A percentile compares a stretch with the other conserved stretches of the same genome.
Evolutionary conservation across 805 yeast species (phyloP).

Genomic region (Starmerella khaoyaiensis): DNA sequence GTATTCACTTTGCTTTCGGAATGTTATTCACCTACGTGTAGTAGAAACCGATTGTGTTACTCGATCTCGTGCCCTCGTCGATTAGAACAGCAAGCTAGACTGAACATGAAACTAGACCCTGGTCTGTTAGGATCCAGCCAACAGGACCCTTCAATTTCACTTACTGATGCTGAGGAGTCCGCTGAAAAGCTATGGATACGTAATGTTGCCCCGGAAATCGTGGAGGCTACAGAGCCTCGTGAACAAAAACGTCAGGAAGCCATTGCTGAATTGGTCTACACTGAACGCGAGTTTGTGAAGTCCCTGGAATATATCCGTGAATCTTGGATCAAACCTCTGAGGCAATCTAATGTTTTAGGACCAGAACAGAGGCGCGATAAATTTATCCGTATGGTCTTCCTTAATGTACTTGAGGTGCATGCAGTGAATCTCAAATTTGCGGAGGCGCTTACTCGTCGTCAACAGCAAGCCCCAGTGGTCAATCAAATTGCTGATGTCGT

Average conservation of each 20-base stretch:
- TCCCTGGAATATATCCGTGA: constrained; percentile 88
- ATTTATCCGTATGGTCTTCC: constrained; percentile 82
- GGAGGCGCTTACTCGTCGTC: constrained; percentile 78
- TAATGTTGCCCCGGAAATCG: constrained; percentile 67
- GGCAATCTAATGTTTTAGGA: constrained; percentile 76
- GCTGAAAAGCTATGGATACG: constrained; percentile 70
- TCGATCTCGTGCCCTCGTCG: constrained; percentile 94
- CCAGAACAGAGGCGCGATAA: constrained; percentile 82
- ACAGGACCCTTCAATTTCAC: constrained; percentile 31
- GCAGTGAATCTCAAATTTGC: constrained; percentile 73
- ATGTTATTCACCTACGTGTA: constrained; percentile 94
- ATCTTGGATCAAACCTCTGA: constrained; percentile 81
- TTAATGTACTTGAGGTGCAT: constrained; percentile 76
- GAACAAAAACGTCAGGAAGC: constrained; percentile 92
- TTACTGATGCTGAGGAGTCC: constrained; percentile 55
- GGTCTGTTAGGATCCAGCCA: constrained; percentile 55
- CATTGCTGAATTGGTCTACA: constrained; percentile 82
- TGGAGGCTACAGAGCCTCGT: constrained; percentile 64
- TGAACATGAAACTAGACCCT: constrained; percentile 77
- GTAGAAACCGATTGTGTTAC: constrained; percentile 76
- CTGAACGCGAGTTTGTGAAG: constrained; percentile 90
- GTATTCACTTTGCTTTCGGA: constrained; percentile 86
- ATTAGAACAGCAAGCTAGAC: constrained; percentile 86
- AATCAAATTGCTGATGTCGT: constrained; percentile 79
- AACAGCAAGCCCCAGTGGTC: constrained; percentile 72